A percentile compares a stretch with the other conserved stretches of the same genome.
Conservation (phyloP, 2,329 filamentous ascomycete species). For the Metarhizium rileyi region DNA sequence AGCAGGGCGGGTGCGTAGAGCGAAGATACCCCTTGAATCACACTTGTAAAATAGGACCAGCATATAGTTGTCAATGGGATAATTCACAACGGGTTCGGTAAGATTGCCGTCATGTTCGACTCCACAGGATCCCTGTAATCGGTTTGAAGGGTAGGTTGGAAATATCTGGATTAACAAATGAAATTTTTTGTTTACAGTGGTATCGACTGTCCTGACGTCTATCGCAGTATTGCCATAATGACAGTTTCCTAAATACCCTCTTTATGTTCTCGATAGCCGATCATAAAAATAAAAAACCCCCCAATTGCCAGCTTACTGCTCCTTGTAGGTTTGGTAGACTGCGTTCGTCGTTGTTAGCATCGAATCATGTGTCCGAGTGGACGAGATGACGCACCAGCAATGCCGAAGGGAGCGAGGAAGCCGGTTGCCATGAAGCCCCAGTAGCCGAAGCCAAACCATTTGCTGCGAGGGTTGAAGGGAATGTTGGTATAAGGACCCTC, state of each 20-base stretch:
- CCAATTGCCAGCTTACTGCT: slow-evolving; percentile 20
- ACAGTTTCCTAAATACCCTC: slow-evolving; percentile 15
- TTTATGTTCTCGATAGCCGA: slow-evolving; percentile 12
- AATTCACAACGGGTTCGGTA: background rate
- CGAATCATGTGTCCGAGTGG: background rate
- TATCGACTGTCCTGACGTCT: slow-evolving; percentile 21
- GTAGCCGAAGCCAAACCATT: slow-evolving; percentile 75
- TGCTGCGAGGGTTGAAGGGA: slow-evolving; percentile 91
- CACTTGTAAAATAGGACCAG: background rate
- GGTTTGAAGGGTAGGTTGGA: background rate
- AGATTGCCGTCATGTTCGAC: background rate
- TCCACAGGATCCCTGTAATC: background rate
- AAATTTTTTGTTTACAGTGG: slow-evolving; percentile 15
- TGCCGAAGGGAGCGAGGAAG: slow-evolving; percentile 53
- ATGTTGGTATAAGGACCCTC: slow-evolving; percentile 92
- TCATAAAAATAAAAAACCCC: slow-evolving; percentile 9
- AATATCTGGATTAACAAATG: slow-evolving; percentile 10
- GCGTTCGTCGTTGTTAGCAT: slow-evolving; percentile 7
- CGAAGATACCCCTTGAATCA: background rate
- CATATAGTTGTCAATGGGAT: background rate
- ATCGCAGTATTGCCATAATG: slow-evolving; percentile 21
- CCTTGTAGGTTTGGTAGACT: slow-evolving; percentile 41
- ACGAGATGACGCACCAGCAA: slow-evolving; percentile 43
- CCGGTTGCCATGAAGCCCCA: slow-evolving; percentile 57
- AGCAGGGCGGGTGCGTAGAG: background rate